Evolutionary conservation across 257 asterid genomes (phyloP).

Genomic region (Nicotiana noctiflora): DNA sequence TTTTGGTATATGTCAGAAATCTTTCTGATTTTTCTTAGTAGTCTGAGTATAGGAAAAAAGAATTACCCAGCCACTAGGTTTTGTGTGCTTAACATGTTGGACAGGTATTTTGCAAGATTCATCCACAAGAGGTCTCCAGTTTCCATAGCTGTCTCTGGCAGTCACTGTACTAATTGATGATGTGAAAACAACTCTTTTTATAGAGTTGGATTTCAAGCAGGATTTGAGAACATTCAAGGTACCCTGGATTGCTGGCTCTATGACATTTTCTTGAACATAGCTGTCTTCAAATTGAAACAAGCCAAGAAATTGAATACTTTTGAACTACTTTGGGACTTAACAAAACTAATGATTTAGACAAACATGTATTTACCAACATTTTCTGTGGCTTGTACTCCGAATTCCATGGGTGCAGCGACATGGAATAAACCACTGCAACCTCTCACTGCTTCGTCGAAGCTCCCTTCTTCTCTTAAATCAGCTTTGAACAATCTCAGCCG

Average conservation of each 20-base stretch:
- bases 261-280: slow-evolving; percentile 34
- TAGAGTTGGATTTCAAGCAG: slow-evolving; percentile 44
- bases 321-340: background rate
- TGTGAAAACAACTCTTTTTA: slow-evolving; percentile 53
- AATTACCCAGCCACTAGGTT: slow-evolving; percentile 69
- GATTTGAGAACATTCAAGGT: slow-evolving; percentile 64
- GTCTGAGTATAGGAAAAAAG: slow-evolving; percentile 3
- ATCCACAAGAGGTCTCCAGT: slow-evolving; percentile 52
- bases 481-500: slow-evolving; percentile 54
- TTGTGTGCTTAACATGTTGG: background rate
- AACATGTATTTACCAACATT: slow-evolving; percentile 33
- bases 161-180: slow-evolving; percentile 79
- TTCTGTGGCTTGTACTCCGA: slow-evolving; percentile 34
- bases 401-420: slow-evolving; percentile 88
- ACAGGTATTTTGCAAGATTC: slow-evolving; percentile 48
- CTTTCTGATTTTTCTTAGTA: no score
- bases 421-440: slow-evolving; percentile 79
- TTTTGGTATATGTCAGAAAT: no score
- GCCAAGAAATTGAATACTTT: background rate
- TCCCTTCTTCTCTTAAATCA: slow-evolving; percentile 73
- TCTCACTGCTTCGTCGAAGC: slow-evolving; percentile 71
- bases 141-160: slow-evolving; percentile 56
- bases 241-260: slow-evolving; percentile 65
- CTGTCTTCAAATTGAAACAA: slow-evolving; percentile 31
- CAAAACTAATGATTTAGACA: background rate